Percentiles rank a stretch among this genome's conserved stretches.
phyloP scores from a whole-genome alignment of 768 basidiomycete species.

The Tricholoma sp. region DNA sequence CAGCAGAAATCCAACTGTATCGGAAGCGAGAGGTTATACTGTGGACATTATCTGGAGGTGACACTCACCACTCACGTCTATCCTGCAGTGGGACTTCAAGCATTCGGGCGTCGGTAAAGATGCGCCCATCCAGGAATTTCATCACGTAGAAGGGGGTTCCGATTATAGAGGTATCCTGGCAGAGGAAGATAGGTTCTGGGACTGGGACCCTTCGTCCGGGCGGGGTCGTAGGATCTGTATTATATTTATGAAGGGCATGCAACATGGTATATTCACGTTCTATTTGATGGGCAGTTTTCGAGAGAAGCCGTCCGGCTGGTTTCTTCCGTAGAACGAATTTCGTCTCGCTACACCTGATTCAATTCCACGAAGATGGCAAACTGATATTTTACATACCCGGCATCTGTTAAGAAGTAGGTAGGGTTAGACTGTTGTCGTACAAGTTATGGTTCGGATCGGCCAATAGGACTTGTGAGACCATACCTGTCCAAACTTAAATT shows the following conservation, averaged over 20 bases:
- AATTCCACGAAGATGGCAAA: neutral
- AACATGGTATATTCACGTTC: constrained; percentile 90
- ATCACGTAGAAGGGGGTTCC: constrained; percentile 95
- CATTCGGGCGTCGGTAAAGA: constrained; percentile 85
- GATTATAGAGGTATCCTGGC: constrained; percentile 69
- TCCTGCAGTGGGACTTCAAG: constrained; percentile 58
- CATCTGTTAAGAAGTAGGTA: constrained; percentile 88
- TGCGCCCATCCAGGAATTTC: constrained; percentile 92
- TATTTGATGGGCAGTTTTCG: constrained; percentile 89
- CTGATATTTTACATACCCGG: constrained; percentile 39
- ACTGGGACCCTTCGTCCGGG: constrained; percentile 65
- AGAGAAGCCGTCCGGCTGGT: constrained; percentile 82
- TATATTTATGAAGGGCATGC: constrained; percentile 70
- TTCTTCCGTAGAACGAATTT: constrained; percentile 91
- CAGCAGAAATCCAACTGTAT: constrained; percentile 71
- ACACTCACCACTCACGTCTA: constrained; percentile 63
- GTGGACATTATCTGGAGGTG: neutral
- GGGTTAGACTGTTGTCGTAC: constrained; percentile 75
- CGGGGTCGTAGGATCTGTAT: constrained; percentile 47
- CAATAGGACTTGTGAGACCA: constrained; percentile 9
- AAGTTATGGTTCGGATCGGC: neutral
- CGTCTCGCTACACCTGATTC: constrained; percentile 32
- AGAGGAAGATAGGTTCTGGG: constrained; percentile 78
- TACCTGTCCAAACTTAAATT: constrained; percentile 79
- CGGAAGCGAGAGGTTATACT: neutral